Percentiles rank a stretch among this genome's conserved stretches.
phyloP scores from a whole-genome alignment of 345 rosid species.

The Syzygium jambos region DNA sequence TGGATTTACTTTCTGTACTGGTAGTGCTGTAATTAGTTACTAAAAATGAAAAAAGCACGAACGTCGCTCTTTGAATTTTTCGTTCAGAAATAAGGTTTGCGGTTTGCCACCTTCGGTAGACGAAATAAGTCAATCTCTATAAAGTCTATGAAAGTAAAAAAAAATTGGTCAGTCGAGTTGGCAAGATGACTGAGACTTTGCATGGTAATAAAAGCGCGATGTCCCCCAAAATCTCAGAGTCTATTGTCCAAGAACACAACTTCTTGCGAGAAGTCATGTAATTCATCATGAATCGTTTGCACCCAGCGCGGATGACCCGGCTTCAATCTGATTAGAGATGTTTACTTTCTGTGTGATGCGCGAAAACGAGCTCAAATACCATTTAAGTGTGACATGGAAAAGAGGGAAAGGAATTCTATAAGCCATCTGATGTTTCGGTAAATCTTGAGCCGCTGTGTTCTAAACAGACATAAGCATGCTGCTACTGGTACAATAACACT shows the following conservation, averaged over 20 bases:
- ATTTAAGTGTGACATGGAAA: not conserved
- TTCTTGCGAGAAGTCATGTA: not conserved
- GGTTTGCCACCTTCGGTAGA: not conserved
- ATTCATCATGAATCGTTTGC: not conserved
- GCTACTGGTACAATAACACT: not conserved
- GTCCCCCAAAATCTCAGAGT: too few species aligned
- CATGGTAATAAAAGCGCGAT: not conserved
- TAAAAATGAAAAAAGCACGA: not conserved
- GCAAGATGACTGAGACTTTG: not conserved
- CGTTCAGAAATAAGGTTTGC: not conserved
- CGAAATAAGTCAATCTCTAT: not conserved
- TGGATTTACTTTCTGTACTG: not conserved
- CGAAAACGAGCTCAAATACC: not conserved
- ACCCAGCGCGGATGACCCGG: not conserved
- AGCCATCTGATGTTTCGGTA: not conserved
- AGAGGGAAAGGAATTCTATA: not conserved
- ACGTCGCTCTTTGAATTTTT: not conserved
- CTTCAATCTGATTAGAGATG: not conserved
- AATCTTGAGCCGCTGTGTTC: not conserved
- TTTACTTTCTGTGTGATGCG: not conserved
- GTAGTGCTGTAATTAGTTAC: not conserved
- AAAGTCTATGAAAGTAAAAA: too few species aligned
- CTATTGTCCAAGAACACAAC: not conserved
- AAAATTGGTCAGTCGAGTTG: not conserved
- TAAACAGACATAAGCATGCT: not conserved